Base-by-base conservation (phyloP, 2,329 filamentous ascomycete genomes). In the Aspergillus uvarum region DNA sequence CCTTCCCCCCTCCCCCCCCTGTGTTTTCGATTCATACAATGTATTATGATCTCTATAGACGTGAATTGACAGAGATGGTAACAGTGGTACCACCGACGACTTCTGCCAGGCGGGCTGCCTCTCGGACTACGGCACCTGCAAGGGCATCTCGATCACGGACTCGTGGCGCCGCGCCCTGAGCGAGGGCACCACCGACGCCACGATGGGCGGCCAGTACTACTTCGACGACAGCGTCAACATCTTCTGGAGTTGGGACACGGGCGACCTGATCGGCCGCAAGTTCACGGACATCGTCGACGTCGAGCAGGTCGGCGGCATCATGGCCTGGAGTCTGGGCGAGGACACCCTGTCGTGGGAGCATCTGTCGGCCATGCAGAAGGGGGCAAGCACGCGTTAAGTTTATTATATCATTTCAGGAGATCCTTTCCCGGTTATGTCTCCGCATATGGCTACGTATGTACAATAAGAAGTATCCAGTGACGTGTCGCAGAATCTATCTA, bases 171-270 rank as follows among this genome's bases (percentile, higher is more conserved):
- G 78, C 14, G 88, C 89, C 0, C 70, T 79, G 53, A 66, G 74
- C 0, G 63, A 82, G 10, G 87, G 86, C 1, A 70, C 70, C 51
- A 86, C 85, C 31, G 89, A 92, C 63, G 72, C 81, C 2, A 65
- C 76, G 2, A 74, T 77, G 2, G 89, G 88, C 21, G 89, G 88
- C 0, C 83, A 87, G 70, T 91, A 88, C 70, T 91, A 85, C 74
- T 89, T 84, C 80, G 89, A 92, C 68, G 60, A 70, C 0, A 63
- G 76, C 4, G 79, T 85, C 64, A 75, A 82, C 56, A 71, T 88
- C 31, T 92, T 89, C 82, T 92, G 89, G 89, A 87, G 87, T 0
- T 92, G 87, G 79, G 90, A 92, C 61, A 89, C 86, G 0, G 79
- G 82, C 0, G 79, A 80, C 7, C 80, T 86, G 12, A 87, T 92